Percentiles rank a stretch among this genome's conserved stretches.
These are phyloP conservation scores for Porcisia hertigi DNA, from an alignment of 208 protist genomes.

Conservation along the genomic window DNA sequence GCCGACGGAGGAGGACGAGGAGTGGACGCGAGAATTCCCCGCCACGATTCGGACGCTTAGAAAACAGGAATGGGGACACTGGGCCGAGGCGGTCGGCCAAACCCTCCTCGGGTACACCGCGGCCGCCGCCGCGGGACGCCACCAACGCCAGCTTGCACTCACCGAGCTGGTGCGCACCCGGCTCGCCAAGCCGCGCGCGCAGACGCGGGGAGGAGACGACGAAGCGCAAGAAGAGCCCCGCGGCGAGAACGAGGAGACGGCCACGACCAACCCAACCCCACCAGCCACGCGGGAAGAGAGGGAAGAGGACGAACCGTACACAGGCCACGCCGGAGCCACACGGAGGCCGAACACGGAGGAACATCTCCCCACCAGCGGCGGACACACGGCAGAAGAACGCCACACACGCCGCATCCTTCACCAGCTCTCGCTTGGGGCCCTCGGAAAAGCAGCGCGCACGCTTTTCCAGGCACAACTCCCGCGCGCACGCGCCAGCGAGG, in stretches of 20 bases:
- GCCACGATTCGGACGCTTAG: conserved; percentile 1
- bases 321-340: neutral
- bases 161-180: conserved; percentile 20
- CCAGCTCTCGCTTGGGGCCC: conserved; percentile 10
- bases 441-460: no score
- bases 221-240: neutral
- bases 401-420: conserved; percentile 10
- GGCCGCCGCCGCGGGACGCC: conserved; percentile 6
- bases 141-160: conserved; percentile 4
- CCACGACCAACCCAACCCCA: no score
- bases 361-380: neutral
- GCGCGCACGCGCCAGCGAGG: no score
- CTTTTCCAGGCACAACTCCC: no score
- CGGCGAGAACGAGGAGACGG: neutral
- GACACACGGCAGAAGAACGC: neutral
- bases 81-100: conserved; percentile 10
- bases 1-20: neutral
- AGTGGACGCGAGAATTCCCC: neutral
- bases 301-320: neutral
- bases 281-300: neutral
- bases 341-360: neutral
- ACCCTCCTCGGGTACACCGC: conserved; percentile 24
- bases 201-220: neutral
- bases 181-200: neutral
- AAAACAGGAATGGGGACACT: conserved; percentile 15